phyloP scores from a whole-genome alignment of 257 asterid species.

The Eucommia ulmoides region DNA sequence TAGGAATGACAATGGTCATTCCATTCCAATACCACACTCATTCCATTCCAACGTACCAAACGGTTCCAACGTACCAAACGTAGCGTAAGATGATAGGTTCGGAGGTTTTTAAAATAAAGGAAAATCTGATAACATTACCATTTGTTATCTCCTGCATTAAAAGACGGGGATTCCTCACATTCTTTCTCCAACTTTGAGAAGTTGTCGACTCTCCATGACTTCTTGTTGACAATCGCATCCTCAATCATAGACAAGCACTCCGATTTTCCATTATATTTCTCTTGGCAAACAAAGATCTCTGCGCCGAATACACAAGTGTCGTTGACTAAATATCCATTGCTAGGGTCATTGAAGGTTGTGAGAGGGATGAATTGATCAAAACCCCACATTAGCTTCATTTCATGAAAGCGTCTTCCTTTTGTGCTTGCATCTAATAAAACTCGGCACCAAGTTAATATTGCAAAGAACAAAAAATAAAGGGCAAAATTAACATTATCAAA shows the following conservation, averaged over 20 bases:
- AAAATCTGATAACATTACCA: slow-evolving; percentile 33
- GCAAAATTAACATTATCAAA: no score
- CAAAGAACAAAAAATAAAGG: background rate
- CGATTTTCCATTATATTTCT: slow-evolving; percentile 26
- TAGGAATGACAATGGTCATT: no score
- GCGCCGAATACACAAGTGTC: slow-evolving; percentile 56
- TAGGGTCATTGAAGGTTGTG: slow-evolving; percentile 25
- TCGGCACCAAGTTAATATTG: background rate
- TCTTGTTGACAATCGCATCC: slow-evolving; percentile 31
- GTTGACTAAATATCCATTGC: slow-evolving; percentile 42
- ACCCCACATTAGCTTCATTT: slow-evolving; percentile 43
- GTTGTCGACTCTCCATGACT: slow-evolving; percentile 27
- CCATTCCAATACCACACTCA: no score
- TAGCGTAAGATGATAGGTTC: no score
- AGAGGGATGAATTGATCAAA: slow-evolving; percentile 47
- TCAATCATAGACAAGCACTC: slow-evolving; percentile 46
- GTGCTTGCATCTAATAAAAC: slow-evolving; percentile 15
- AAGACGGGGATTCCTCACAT: slow-evolving; percentile 32
- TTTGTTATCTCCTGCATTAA: slow-evolving; percentile 34
- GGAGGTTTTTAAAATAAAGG: no score
- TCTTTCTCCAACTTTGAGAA: slow-evolving; percentile 22
- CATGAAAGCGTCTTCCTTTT: slow-evolving; percentile 42
- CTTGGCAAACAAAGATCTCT: slow-evolving; percentile 39
- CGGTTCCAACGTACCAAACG: no score
- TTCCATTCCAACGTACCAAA: no score